Evolutionary conservation across 2,329 filamentous ascomycete species (phyloP).

Genomic region (Apiospora phragmitis): DNA sequence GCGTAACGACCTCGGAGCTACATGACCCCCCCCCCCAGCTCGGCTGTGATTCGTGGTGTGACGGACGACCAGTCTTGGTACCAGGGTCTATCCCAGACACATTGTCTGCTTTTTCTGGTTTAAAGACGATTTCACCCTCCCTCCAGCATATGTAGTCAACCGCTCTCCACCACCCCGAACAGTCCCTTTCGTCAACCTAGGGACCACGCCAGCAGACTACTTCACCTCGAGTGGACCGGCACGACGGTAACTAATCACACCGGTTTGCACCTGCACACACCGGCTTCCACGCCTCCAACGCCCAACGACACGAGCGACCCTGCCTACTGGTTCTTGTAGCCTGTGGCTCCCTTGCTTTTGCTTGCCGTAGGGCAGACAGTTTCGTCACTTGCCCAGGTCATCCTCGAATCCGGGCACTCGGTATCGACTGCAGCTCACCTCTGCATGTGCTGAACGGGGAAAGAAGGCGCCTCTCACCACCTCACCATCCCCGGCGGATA

Average conservation of each 20-base stretch:
- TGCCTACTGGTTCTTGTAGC: background rate
- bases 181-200: background rate
- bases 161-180: background rate
- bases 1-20: background rate
- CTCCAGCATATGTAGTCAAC: slow-evolving; percentile 6
- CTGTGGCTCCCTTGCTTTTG: slow-evolving; percentile 1
- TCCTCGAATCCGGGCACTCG: slow-evolving; percentile 9
- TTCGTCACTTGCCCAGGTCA: background rate
- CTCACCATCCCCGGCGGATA: background rate
- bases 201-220: background rate
- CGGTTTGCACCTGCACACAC: slow-evolving; percentile 8
- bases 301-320: background rate
- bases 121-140: background rate
- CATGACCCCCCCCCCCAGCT: background rate
- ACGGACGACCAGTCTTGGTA: background rate
- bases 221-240: slow-evolving; percentile 3
- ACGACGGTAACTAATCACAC: slow-evolving; percentile 6
- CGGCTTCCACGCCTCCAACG: background rate
- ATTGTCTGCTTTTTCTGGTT: slow-evolving; percentile 8
- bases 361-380: background rate
- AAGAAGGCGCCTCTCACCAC: background rate
- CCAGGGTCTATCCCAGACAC: slow-evolving; percentile 1
- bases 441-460: background rate
- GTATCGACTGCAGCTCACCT: slow-evolving; percentile 2
- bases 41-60: slow-evolving; percentile 4